These are phyloP conservation scores for Russula sp. DNA, from an alignment of 768 basidiomycete genomes.

Conservation along the genomic window DNA sequence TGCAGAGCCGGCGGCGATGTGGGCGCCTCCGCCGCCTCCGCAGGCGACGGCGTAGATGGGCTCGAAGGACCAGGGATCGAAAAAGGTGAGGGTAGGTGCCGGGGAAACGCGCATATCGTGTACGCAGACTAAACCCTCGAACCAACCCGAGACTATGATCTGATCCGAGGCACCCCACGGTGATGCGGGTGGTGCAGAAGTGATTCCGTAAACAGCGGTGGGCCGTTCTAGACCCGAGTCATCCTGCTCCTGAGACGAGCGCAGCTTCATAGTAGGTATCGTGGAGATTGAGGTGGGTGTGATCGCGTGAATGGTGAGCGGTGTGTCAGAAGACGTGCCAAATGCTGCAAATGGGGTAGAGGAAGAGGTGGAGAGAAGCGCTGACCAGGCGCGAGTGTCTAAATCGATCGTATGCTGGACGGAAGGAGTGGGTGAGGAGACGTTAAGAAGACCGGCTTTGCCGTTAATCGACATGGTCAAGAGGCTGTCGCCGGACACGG, in stretches of 20 bases:
- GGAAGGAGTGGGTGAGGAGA: slow-evolving; percentile 26
- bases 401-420: slow-evolving; percentile 43
- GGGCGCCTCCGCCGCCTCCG: slow-evolving; percentile 64
- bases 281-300: slow-evolving; percentile 45
- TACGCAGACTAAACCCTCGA: slow-evolving; percentile 67
- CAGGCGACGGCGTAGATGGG: slow-evolving; percentile 73
- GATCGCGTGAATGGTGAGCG: slow-evolving; percentile 58
- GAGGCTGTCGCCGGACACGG: slow-evolving; percentile 43
- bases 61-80: slow-evolving; percentile 67
- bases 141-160: slow-evolving; percentile 78
- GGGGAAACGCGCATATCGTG: slow-evolving; percentile 64
- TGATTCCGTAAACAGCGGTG: slow-evolving; percentile 73
- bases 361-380: slow-evolving; percentile 51
- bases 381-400: slow-evolving; percentile 58
- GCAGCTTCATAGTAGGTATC: slow-evolving; percentile 50
- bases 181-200: slow-evolving; percentile 55
- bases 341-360: slow-evolving; percentile 63
- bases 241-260: slow-evolving; percentile 37
- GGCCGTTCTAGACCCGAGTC: slow-evolving; percentile 26
- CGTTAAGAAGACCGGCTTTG: slow-evolving; percentile 42
- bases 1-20: slow-evolving; percentile 74
- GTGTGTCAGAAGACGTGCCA: slow-evolving; percentile 57
- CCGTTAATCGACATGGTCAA: slow-evolving; percentile 61
- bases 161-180: slow-evolving; percentile 70
- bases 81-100: slow-evolving; percentile 60